Evolutionary conservation across 345 rosid genomes (phyloP), one percentile per base, ranked within the genome.

Genomic region (Fremontodendron californicum): DNA sequence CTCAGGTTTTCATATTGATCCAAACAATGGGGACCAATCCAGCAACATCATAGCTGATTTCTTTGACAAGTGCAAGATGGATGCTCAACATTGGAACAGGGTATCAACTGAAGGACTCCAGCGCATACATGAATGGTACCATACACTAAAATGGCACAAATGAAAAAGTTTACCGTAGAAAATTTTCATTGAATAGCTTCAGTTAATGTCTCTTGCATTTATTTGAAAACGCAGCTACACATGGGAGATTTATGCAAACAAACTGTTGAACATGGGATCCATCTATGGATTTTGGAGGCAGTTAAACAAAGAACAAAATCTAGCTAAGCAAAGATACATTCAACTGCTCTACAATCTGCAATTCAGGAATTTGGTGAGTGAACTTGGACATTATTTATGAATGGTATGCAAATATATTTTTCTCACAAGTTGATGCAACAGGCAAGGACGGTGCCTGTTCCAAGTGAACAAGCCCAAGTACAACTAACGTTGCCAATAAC

Each of bases 1-100:
- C 77, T 96, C 97, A 5, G 98, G 99, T 35, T 96, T 93, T 82
- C 97, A 91, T 73, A 86, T 92, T 11, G 91, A 93, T 80, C 99
- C 99, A 0, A 89, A 85, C 85, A 88, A 90, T 74, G 98, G 98
- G 1, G 93, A 92, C 4, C 93, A 88, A 18, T 86, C 97, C 39
- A 87, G 92, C 79, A 78, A 82, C 51, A 92, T 74, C 65, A 92
- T 93, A 13, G 93, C 86, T 3, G 93, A 92, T 73, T 96, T 96
- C 88, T 96, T 96, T 19, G 93, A 88, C 58, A 90, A 83, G 49
- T 90, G 98, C 84, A 82, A 82, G 70, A 58, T 27, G 4, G 94
- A 90, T 81, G 75, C 83, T 37, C 88, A 73, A 40, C 77, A 84
- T 64, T 96, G 98, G 98, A 85, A 86, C 58, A 77, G 61, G 79